A percentile compares a stretch with the other conserved stretches of the same genome.
These are phyloP conservation scores for Setomelanomma holmii DNA, from an alignment of 2,329 filamentous ascomycete species.

Conservation along the genomic window DNA sequence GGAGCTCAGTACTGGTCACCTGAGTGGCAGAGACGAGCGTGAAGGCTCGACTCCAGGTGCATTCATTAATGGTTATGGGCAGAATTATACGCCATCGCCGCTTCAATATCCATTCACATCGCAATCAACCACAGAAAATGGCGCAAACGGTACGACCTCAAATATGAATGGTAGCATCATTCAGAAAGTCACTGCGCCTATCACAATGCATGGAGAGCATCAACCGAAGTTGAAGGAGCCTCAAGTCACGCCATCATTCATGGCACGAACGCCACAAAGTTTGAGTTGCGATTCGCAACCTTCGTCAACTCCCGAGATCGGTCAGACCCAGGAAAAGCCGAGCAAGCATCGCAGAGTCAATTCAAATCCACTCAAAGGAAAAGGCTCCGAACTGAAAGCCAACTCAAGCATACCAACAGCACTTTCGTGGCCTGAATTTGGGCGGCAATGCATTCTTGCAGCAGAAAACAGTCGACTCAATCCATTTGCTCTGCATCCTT, in stretches of 20 bases:
- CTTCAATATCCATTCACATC: slow-evolving; percentile 36
- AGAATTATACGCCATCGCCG: slow-evolving; percentile 38
- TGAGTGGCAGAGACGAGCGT: slow-evolving; percentile 39
- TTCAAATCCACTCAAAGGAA: slow-evolving; percentile 29
- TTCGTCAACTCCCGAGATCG: slow-evolving; percentile 42
- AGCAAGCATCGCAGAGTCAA: slow-evolving; percentile 28
- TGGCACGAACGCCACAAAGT: slow-evolving; percentile 31
- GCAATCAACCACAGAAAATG: slow-evolving; percentile 25
- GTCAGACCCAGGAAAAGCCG: slow-evolving; percentile 28
- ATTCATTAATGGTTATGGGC: slow-evolving; percentile 34
- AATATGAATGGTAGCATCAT: slow-evolving; percentile 18
- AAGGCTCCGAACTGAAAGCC: slow-evolving; percentile 53
- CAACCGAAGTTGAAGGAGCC: slow-evolving; percentile 17
- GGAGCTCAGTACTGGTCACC: slow-evolving; percentile 42
- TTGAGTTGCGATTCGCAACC: slow-evolving; percentile 31
- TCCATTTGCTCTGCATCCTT: slow-evolving; percentile 83
- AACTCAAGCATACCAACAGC: slow-evolving; percentile 84
- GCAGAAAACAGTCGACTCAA: slow-evolving; percentile 89
- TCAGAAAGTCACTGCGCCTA: slow-evolving; percentile 13
- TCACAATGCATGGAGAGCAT: slow-evolving; percentile 10
- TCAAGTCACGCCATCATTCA: slow-evolving; percentile 20
- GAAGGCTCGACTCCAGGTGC: slow-evolving; percentile 40
- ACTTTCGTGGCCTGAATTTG: slow-evolving; percentile 77
- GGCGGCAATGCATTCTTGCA: slow-evolving; percentile 87
- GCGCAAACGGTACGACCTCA: slow-evolving; percentile 14